Evolutionary conservation across 1,284 basidiomycete genomes (phyloP).

Genomic region (Fomitopsis betulina): DNA sequence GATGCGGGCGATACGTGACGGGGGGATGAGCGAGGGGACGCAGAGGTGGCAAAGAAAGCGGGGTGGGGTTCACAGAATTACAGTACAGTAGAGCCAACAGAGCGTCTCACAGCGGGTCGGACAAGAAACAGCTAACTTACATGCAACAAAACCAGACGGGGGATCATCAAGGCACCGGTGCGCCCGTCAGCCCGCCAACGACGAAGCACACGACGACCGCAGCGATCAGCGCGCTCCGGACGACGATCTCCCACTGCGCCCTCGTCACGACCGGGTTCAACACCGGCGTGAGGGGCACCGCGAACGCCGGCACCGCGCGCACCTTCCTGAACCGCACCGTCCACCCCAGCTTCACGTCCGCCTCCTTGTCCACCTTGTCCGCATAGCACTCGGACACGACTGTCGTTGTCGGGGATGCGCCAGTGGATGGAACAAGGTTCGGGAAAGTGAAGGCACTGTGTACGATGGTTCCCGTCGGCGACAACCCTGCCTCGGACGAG

Average conservation of each 20-base stretch:
- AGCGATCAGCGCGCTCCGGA: slow-evolving; percentile 36
- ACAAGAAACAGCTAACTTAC: not conserved
- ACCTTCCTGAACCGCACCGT: slow-evolving; percentile 41
- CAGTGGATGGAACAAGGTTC: not conserved
- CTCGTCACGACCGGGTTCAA: slow-evolving; percentile 66
- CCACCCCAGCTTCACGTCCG: slow-evolving; percentile 11
- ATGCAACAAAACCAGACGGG: not conserved
- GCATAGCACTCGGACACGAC: not conserved
- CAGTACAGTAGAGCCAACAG: not conserved
- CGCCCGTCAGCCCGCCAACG: slow-evolving; percentile 26
- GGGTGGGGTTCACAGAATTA: not conserved
- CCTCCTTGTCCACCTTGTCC: slow-evolving; percentile 2
- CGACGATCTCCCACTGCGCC: slow-evolving; percentile 72
- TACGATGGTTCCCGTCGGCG: slow-evolving; percentile 15
- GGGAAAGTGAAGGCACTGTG: slow-evolving; percentile 4
- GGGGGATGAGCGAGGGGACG: not conserved
- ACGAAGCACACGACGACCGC: slow-evolving; percentile 25
- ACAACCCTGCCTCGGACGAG: slow-evolving; percentile 7
- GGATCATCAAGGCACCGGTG: slow-evolving; percentile 20
- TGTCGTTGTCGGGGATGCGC: not conserved
- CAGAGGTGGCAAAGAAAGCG: not conserved
- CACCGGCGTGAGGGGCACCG: slow-evolving; percentile 60
- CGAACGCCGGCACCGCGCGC: slow-evolving; percentile 63
- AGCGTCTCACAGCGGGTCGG: not conserved
- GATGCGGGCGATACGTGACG: not conserved